Conservation (phyloP, 2,329 filamentous ascomycete genomes). For the Phaeoacremonium minimum region DNA sequence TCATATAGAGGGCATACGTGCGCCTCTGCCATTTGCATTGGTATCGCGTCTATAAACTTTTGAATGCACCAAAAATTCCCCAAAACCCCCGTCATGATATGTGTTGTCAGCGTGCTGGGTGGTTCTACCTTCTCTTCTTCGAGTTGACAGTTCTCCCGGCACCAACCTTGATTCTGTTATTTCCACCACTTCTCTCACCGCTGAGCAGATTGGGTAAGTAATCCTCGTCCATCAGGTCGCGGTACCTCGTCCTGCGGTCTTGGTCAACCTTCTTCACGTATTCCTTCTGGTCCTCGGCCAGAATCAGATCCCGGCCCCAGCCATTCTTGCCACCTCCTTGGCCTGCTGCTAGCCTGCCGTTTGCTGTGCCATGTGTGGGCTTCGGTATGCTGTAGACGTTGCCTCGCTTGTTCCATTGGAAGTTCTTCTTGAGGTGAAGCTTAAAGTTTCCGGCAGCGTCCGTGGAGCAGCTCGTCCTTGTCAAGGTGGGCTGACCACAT, state of each 20-base stretch:
- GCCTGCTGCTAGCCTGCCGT: conserved; percentile 63
- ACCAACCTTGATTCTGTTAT: conserved; percentile 73
- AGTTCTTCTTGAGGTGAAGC: conserved; percentile 87
- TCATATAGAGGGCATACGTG: no score
- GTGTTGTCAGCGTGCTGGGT: no score
- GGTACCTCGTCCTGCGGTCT: conserved; percentile 63
- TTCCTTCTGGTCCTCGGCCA: conserved; percentile 96
- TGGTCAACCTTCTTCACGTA: conserved; percentile 62
- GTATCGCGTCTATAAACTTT: no score
- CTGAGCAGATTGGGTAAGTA: conserved; percentile 82
- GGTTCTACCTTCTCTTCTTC: conserved; percentile 50
- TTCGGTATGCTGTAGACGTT: conserved; percentile 93
- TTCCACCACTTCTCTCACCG: conserved; percentile 63
- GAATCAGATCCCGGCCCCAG: conserved; percentile 79
- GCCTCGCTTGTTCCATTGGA: conserved; percentile 92
- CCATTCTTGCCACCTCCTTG: conserved; percentile 75
- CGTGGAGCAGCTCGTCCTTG: conserved; percentile 80
- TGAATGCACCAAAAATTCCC: no score
- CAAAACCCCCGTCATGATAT: no score
- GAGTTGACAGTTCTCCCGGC: conserved; percentile 85
- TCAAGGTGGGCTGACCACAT: conserved; percentile 84
- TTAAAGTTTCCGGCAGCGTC: conserved; percentile 75
- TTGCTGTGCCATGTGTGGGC: conserved; percentile 75
- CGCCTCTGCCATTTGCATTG: no score
- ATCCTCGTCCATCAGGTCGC: conserved; percentile 92